These are phyloP conservation scores for Boletus rubropictus DNA, from an alignment of 768 basidiomycete genomes.

Conservation along the genomic window DNA sequence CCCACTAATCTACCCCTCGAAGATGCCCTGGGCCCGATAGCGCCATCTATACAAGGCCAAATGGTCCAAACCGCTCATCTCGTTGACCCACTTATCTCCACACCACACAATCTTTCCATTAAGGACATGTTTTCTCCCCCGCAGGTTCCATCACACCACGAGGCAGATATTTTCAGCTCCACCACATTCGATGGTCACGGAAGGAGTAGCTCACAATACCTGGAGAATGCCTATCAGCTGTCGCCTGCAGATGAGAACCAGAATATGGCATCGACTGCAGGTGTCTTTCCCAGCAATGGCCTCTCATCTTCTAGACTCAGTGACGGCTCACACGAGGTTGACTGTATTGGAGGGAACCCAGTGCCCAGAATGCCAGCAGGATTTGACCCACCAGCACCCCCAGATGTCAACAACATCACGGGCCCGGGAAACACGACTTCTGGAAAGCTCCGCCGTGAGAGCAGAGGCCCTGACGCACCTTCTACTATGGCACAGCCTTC, in stretches of 20 bases:
- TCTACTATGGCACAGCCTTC: neutral
- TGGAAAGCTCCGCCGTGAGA: neutral
- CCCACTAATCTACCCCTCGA: conserved; percentile 8
- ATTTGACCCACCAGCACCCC: neutral
- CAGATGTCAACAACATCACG: conserved; percentile 17
- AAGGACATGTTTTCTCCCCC: neutral
- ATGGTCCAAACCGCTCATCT: neutral
- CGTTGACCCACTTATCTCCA: conserved; percentile 5
- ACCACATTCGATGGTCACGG: conserved; percentile 9
- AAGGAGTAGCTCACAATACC: neutral
- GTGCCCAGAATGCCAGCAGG: conserved; percentile 7
- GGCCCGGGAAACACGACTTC: conserved; percentile 11
- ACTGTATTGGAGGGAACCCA: neutral
- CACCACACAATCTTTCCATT: neutral
- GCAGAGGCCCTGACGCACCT: neutral
- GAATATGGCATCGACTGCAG: neutral
- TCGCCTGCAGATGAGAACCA: neutral
- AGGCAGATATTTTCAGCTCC: conserved; percentile 2
- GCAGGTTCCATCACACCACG: neutral
- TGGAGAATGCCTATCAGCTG: neutral
- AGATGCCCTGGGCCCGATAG: neutral
- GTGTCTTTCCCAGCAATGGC: neutral
- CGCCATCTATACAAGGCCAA: neutral
- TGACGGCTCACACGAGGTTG: neutral
- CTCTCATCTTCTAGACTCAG: neutral